Conservation (phyloP, 1,284 basidiomycete species). For the Agaricales sp. region DNA sequence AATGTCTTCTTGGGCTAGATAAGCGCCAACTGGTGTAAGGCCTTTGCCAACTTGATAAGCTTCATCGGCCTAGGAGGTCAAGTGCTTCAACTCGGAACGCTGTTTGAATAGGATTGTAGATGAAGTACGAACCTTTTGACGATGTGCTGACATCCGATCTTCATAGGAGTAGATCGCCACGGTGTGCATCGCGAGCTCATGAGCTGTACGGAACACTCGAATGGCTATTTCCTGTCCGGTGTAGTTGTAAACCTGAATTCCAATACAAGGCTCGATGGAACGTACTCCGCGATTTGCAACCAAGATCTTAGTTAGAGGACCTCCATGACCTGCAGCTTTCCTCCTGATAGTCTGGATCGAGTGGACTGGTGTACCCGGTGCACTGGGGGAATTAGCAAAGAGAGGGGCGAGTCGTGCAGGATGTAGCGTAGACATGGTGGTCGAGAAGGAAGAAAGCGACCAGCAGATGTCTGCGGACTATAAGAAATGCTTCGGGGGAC, state of each 20-base stretch:
- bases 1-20: slow-evolving; percentile 97
- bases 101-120: not conserved
- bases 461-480: too few species aligned
- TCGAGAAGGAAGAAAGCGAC: too few species aligned
- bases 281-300: slow-evolving; percentile 93
- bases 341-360: slow-evolving; percentile 88
- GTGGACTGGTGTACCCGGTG: slow-evolving; percentile 71
- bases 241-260: slow-evolving; percentile 6
- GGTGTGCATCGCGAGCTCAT: slow-evolving; percentile 98
- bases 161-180: slow-evolving; percentile 98
- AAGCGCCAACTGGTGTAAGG: slow-evolving; percentile 90
- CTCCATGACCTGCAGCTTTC: slow-evolving; percentile 85
- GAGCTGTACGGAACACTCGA: slow-evolving; percentile 96
- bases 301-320: slow-evolving; percentile 87
- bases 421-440: slow-evolving; percentile 36
- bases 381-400: slow-evolving; percentile 62
- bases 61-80: slow-evolving; percentile 74
- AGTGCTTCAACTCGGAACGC: slow-evolving; percentile 3
- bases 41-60: slow-evolving; percentile 98
- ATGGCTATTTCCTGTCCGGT: slow-evolving; percentile 89
- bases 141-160: slow-evolving; percentile 94
- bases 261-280: slow-evolving; percentile 11
- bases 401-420: slow-evolving; percentile 64
- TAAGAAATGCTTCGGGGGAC: too few species aligned
- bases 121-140: slow-evolving; percentile 71